Conservation (phyloP, 2,329 filamentous ascomycete species). For the Elsinoe batatas region DNA sequence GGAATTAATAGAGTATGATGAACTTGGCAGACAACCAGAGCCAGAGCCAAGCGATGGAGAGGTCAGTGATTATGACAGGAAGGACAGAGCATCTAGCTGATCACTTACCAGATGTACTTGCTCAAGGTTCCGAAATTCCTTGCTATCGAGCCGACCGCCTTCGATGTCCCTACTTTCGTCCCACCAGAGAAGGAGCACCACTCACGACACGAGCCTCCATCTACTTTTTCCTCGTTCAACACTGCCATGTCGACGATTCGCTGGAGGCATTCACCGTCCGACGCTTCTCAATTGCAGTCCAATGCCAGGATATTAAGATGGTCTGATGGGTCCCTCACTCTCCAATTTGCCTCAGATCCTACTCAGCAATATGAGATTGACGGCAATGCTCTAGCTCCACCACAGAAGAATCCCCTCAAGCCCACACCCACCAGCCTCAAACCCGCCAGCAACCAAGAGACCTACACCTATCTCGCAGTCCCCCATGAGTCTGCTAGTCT, state of each 20-base stretch:
- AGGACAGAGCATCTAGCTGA: background rate
- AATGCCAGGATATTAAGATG: conserved; percentile 67
- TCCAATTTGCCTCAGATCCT: conserved; percentile 60
- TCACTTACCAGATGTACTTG: conserved; percentile 50
- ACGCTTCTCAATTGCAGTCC: conserved; percentile 58
- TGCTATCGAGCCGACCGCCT: conserved; percentile 57
- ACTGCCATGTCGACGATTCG: conserved; percentile 59
- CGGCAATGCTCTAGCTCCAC: conserved; percentile 58
- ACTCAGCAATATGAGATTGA: conserved; percentile 64
- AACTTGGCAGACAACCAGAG: conserved; percentile 57
- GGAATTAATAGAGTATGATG: conserved; percentile 51
- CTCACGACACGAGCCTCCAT: conserved; percentile 34
- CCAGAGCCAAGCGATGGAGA: conserved; percentile 63
- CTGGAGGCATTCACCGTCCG: conserved; percentile 56
- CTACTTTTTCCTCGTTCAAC: conserved; percentile 49
- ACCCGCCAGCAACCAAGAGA: conserved; percentile 43
- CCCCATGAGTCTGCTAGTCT: conserved; percentile 59
- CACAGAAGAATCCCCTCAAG: conserved; percentile 39
- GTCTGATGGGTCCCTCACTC: conserved; percentile 68
- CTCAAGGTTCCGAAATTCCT: conserved; percentile 65
- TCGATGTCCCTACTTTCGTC: conserved; percentile 56
- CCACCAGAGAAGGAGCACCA: conserved; percentile 52
- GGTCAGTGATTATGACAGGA: conserved; percentile 34
- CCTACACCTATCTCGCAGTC: conserved; percentile 65
- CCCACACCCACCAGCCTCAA: conserved; percentile 37